Evolutionary conservation across 139 green algal genomes (phyloP), one percentile per base, ranked within the genome.

Genomic region (Trebouxia sp.): DNA sequence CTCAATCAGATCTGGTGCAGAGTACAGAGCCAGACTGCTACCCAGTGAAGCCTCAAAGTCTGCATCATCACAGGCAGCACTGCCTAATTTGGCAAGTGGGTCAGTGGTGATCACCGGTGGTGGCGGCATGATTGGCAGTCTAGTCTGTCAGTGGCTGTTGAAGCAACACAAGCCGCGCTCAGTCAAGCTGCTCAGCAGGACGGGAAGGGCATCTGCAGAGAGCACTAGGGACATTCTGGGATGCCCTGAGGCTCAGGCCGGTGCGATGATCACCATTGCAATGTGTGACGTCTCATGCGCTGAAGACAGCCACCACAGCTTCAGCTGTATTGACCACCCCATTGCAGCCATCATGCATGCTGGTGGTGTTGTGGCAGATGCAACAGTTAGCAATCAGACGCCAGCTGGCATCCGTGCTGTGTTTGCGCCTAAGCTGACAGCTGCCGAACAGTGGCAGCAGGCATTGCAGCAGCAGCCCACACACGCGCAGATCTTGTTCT

Each of bases 401-500:
- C 0, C 50, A n/a, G 37, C 65, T 50, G 67, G 24, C 66, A 77
- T 92, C 22, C 83, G 90, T 0, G 66, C 55, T 24, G 84, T 89
- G 17, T 81, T 85, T 76, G 91, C 85, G 1, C 82, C 91, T 32
- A 95, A 95, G 86, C 37, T 89, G 26, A 51, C 30, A 0, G 55
- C 69, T 1, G 65, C 62, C 2, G 0, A 65, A 45, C 20, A 39
- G 37, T 41, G 84, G 66, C n/a, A n/a, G 17, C n/a, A 5, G 0
- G 69, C 76, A 0, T 11, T 53, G 24, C n/a, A 11, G 10, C 20
- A 12, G 28, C 65, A 84, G 32, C 91, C 92, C 0, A 41, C 43
- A 6, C 66, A 77, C 9, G n/a, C 84, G 17, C 67, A 89, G 38
- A 76, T 96, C 39, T 85, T 96, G 32, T 97, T 97, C 86, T 96